Conservation (phyloP, 2,329 filamentous ascomycete genomes). For the Xylariaceae sp. region DNA sequence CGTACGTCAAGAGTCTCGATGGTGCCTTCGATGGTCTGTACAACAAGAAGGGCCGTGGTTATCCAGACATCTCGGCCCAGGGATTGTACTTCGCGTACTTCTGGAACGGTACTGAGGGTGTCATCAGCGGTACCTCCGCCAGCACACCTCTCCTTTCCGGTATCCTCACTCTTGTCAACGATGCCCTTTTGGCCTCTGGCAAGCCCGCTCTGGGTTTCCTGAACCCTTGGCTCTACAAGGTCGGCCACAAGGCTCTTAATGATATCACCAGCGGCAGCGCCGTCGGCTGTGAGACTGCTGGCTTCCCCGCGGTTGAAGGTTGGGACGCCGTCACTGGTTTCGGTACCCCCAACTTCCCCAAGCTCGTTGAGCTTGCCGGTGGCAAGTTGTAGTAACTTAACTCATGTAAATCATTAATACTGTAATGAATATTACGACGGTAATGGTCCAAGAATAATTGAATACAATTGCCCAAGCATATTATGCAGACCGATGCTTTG, state of each 20-base stretch:
- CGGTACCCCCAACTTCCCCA: conserved; percentile 30
- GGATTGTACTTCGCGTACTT: conserved; percentile 30
- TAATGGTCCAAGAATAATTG: too few species aligned
- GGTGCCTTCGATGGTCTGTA: conserved; percentile 41
- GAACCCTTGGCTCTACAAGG: conserved; percentile 41
- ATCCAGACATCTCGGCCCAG: conserved; percentile 40
- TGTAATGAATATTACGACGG: too few species aligned
- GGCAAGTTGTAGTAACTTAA: conserved; percentile 14
- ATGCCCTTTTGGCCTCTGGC: conserved; percentile 50
- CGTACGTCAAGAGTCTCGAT: conserved; percentile 39
- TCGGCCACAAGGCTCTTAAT: conserved; percentile 32
- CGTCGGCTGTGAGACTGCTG: conserved; percentile 33
- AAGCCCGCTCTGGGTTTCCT: conserved; percentile 41
- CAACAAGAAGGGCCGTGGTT: conserved; percentile 41
- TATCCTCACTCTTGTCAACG: conserved; percentile 59
- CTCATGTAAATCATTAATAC: too few species aligned
- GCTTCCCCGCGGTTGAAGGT: conserved; percentile 28
- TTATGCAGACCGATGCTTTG: too few species aligned
- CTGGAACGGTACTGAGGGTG: conserved; percentile 31
- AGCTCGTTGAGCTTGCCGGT: conserved; percentile 24
- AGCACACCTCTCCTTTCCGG: conserved; percentile 53
- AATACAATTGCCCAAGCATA: too few species aligned
- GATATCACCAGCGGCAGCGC: conserved; percentile 38
- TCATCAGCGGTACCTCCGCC: conserved; percentile 49
- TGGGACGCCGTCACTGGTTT: conserved; percentile 35